These are phyloP conservation scores for Ceratocystis cacaofunesta DNA, from an alignment of 2,329 filamentous ascomycete species.

Conservation along the genomic window DNA sequence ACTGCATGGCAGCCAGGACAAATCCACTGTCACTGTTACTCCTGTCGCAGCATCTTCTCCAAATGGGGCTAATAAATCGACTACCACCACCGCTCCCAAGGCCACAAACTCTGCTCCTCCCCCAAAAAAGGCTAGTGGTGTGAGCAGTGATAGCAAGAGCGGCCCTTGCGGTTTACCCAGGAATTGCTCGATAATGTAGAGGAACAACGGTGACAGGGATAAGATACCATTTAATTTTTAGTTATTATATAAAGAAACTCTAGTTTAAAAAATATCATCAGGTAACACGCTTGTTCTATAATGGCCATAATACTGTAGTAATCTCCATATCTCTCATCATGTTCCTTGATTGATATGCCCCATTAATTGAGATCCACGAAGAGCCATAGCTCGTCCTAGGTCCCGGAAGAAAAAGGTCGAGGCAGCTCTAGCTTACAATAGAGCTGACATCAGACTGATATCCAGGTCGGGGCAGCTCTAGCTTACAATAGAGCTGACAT, in stretches of 20 bases:
- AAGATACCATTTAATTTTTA: conserved; percentile 15
- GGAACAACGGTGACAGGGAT: neutral
- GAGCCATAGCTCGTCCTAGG: too few relatives aligned
- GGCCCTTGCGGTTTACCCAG: conserved; percentile 62
- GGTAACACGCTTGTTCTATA: neutral
- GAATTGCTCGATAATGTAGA: conserved; percentile 16
- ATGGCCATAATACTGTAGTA: too few relatives aligned
- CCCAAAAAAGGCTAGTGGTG: conserved; percentile 21
- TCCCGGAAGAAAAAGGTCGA: too few relatives aligned
- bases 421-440: neutral
- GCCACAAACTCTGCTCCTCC: conserved; percentile 16
- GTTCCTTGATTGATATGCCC: too few relatives aligned
- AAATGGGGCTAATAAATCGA: neutral
- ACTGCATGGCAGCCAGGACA: conserved; percentile 51
- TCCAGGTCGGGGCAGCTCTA: neutral
- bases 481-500: neutral
- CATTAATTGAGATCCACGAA: too few relatives aligned
- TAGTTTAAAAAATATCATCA: neutral
- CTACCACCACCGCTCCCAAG: conserved; percentile 14
- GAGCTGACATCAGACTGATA: neutral
- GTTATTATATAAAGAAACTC: neutral
- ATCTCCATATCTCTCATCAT: too few relatives aligned
- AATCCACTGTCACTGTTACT: conserved; percentile 21
- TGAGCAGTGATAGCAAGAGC: conserved; percentile 38
- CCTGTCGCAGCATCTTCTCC: conserved; percentile 14